phyloP scores from a whole-genome alignment of 1,284 basidiomycete genomes.

The Quambalaria eucalypti region DNA sequence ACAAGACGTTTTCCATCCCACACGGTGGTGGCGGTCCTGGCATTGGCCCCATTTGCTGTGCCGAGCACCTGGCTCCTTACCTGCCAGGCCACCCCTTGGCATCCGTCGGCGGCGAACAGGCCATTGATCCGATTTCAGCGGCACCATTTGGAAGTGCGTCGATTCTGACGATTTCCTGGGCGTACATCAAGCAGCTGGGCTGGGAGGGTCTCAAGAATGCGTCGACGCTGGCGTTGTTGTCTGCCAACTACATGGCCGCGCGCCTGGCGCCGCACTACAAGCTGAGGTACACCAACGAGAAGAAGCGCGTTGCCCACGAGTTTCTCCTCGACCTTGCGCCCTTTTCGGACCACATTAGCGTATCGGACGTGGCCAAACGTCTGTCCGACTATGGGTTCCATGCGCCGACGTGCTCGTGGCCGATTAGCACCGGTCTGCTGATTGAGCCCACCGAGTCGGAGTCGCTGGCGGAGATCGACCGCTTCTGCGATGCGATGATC shows the following conservation, averaged over 20 bases:
- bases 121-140: slow-evolving; percentile 79
- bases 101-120: slow-evolving; percentile 59
- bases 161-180: slow-evolving; percentile 94
- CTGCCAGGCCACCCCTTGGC: slow-evolving; percentile 81
- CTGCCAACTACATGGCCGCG: slow-evolving; percentile 93
- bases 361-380: slow-evolving; percentile 90
- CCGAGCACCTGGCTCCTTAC: slow-evolving; percentile 86
- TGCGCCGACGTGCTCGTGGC: slow-evolving; percentile 44
- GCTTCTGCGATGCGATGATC: slow-evolving; percentile 95
- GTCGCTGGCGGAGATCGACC: slow-evolving; percentile 47
- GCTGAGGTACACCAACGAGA: slow-evolving; percentile 78
- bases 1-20: slow-evolving; percentile 92
- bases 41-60: slow-evolving; percentile 88
- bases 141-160: slow-evolving; percentile 91
- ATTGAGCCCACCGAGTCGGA: slow-evolving; percentile 46
- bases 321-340: slow-evolving; percentile 88
- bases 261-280: slow-evolving; percentile 77
- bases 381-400: slow-evolving; percentile 57
- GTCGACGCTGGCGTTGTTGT: slow-evolving; percentile 77
- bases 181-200: slow-evolving; percentile 71
- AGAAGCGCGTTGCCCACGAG: slow-evolving; percentile 88
- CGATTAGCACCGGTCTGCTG: slow-evolving; percentile 41
- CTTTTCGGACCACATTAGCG: slow-evolving; percentile 78
- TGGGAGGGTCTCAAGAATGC: slow-evolving; percentile 75
- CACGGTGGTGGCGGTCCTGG: slow-evolving; percentile 97